A percentile compares a stretch with the other conserved stretches of the same genome.
phyloP scores from a whole-genome alignment of 805 yeast species.

The Kodamaea jinghongensis region DNA sequence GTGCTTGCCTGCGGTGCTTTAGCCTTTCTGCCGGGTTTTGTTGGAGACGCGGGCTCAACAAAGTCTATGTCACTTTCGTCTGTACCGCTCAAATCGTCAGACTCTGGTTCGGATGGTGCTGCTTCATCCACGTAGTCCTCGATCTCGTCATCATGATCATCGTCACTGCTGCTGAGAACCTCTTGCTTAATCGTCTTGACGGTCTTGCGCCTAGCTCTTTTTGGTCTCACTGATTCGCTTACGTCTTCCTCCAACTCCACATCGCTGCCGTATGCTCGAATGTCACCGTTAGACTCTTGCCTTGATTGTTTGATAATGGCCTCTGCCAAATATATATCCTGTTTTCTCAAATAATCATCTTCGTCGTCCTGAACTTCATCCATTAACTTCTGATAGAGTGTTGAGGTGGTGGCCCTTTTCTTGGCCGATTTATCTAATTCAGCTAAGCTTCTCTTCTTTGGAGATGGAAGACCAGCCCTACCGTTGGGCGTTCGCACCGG shows the following conservation, averaged over 20 bases:
- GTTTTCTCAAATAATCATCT: slow-evolving; percentile 30
- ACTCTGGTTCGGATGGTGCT: background rate
- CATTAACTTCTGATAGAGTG: slow-evolving; percentile 27
- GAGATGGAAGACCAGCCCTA: slow-evolving; percentile 46
- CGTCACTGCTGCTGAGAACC: slow-evolving; percentile 21
- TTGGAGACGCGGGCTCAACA: slow-evolving; percentile 2
- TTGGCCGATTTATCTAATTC: slow-evolving; percentile 49
- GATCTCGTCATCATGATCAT: slow-evolving; percentile 1
- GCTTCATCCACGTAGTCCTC: slow-evolving; percentile 9
- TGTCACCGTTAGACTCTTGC: slow-evolving; percentile 4
- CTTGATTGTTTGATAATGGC: slow-evolving; percentile 19
- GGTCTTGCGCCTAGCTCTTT: slow-evolving; percentile 4
- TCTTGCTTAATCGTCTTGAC: slow-evolving; percentile 1
- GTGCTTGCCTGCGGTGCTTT: slow-evolving; percentile 7
- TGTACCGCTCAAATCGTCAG: background rate
- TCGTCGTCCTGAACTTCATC: slow-evolving; percentile 33
- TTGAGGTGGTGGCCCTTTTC: slow-evolving; percentile 40
- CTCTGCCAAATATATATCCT: slow-evolving; percentile 47
- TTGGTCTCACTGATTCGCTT: slow-evolving; percentile 1
- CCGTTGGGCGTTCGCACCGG: slow-evolving; percentile 42
- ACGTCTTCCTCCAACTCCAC: slow-evolving; percentile 22
- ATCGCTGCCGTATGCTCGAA: slow-evolving; percentile 20
- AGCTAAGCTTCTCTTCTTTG: slow-evolving; percentile 33
- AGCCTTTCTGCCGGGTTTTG: slow-evolving; percentile 13
- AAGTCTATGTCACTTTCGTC: background rate